phyloP scores from a whole-genome alignment of 306 rosid species.

The Cicer arietinum region DNA sequence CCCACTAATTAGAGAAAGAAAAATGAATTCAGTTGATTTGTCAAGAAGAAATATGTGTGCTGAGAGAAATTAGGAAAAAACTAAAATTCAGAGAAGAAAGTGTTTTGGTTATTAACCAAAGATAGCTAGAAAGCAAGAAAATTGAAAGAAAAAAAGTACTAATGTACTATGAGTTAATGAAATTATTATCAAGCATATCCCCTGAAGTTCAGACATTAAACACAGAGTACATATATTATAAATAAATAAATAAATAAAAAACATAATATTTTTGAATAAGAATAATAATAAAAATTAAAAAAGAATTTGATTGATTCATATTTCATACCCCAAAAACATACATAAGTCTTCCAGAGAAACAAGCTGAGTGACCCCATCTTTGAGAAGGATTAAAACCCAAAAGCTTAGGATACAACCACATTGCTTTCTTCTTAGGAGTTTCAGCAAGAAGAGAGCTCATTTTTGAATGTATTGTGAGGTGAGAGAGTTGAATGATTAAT shows the following conservation, averaged over 20 bases:
- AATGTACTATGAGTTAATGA: constrained; percentile 21
- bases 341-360: constrained; percentile 67
- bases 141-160: constrained; percentile 28
- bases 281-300: neutral
- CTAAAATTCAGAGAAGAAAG: constrained; percentile 58
- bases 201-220: too few relatives aligned
- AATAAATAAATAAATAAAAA: too few relatives aligned
- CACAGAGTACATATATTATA: too few relatives aligned
- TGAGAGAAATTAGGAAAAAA: constrained; percentile 54
- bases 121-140: constrained; percentile 44
- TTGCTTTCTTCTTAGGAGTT: constrained; percentile 75
- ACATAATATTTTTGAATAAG: neutral
- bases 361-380: constrained; percentile 99
- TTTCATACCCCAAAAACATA: constrained; percentile 89
- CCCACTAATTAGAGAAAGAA: constrained; percentile 53
- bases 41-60: constrained; percentile 32
- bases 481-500: constrained; percentile 16
- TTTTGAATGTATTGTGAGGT: neutral
- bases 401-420: constrained; percentile 94
- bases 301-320: neutral
- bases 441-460: constrained; percentile 75
- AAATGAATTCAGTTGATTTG: constrained; percentile 40
- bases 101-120: constrained; percentile 56
- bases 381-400: constrained; percentile 83
- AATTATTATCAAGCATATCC: constrained; percentile 6